Conservation (phyloP, 805 yeast genomes). For the Ogataea angusta region DNA sequence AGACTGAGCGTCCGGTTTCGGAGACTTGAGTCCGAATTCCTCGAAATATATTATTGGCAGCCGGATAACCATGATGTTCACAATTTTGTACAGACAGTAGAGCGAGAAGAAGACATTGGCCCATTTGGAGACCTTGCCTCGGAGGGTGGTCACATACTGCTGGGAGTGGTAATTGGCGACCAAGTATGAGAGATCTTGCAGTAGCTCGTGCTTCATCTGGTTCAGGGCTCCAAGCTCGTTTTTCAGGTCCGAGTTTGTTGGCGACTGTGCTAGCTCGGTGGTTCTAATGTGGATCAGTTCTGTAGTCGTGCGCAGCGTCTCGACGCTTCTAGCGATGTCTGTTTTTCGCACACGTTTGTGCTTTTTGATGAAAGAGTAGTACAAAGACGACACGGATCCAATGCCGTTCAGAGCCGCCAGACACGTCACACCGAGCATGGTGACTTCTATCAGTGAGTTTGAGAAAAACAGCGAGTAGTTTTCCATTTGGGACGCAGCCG, state of each 20-base stretch:
- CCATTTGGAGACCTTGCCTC: constrained; percentile 13
- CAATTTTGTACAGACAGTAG: constrained; percentile 49
- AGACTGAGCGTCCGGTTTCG: constrained; percentile 12
- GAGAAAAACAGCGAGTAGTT: constrained; percentile 12
- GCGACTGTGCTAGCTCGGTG: constrained; percentile 27
- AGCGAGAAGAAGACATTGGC: constrained; percentile 32
- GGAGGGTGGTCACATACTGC: constrained; percentile 7
- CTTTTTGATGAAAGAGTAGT: constrained; percentile 24
- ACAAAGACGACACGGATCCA: constrained; percentile 48
- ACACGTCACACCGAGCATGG: constrained; percentile 48
- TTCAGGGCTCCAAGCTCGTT: constrained; percentile 39
- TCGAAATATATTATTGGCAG: constrained; percentile 34
- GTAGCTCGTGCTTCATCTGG: constrained; percentile 26
- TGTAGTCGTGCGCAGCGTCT: constrained; percentile 41
- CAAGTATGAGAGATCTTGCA: constrained; percentile 17
- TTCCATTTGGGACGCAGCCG: constrained; percentile 13
- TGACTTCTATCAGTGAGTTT: constrained; percentile 42
- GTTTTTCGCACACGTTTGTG: constrained; percentile 26
- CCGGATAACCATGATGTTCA: constrained; percentile 40
- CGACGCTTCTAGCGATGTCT: constrained; percentile 36
- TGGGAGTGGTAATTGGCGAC: constrained; percentile 11
- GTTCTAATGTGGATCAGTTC: constrained; percentile 35
- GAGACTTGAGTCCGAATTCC: constrained; percentile 9
- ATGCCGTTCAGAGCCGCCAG: constrained; percentile 50
- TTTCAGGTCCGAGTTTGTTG: constrained; percentile 28